Evolutionary conservation across 1,139 yeast species (phyloP).

Genomic region (Candida dubliniensis): DNA sequence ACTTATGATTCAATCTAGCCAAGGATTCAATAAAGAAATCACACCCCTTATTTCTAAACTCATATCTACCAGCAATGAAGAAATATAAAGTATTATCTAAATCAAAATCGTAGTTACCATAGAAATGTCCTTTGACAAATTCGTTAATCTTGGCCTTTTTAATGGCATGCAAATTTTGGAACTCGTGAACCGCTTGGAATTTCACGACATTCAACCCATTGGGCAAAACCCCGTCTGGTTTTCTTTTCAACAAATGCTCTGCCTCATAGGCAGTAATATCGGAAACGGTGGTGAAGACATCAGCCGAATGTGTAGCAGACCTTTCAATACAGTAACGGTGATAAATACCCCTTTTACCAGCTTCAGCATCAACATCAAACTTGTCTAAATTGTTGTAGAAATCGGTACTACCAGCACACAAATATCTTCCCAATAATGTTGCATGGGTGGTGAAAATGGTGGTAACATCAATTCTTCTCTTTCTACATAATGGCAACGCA

Average conservation of each 20-base stretch:
- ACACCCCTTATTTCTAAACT: constrained; percentile 94
- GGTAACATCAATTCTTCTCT: constrained; percentile 88
- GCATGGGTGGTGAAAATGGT: constrained; percentile 98
- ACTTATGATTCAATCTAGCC: constrained; percentile 85
- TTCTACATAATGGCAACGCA: constrained; percentile 88
- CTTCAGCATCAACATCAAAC: constrained; percentile 96
- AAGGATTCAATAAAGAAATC: constrained; percentile 92
- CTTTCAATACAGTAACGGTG: constrained; percentile 97
- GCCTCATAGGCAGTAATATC: constrained; percentile 95
- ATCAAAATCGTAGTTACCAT: constrained; percentile 94
- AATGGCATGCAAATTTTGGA: constrained; percentile 91
- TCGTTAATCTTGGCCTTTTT: constrained; percentile 92
- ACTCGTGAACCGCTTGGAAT: constrained; percentile 96
- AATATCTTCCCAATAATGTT: constrained; percentile 87
- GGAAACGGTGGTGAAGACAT: constrained; percentile 95
- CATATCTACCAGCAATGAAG: constrained; percentile 97
- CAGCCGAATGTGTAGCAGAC: constrained; percentile 94
- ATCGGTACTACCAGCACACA: constrained; percentile 96
- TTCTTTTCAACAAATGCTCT: constrained; percentile 88
- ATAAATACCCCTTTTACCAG: constrained; percentile 95
- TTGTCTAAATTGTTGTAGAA: constrained; percentile 88
- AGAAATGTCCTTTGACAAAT: constrained; percentile 94
- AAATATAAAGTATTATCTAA: constrained; percentile 90
- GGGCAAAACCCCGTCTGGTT: constrained; percentile 97
- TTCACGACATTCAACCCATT: constrained; percentile 95